Evolutionary conservation across 495 filamentous ascomycete genomes (phyloP).

Genomic region (Jackrogersella multiformis): DNA sequence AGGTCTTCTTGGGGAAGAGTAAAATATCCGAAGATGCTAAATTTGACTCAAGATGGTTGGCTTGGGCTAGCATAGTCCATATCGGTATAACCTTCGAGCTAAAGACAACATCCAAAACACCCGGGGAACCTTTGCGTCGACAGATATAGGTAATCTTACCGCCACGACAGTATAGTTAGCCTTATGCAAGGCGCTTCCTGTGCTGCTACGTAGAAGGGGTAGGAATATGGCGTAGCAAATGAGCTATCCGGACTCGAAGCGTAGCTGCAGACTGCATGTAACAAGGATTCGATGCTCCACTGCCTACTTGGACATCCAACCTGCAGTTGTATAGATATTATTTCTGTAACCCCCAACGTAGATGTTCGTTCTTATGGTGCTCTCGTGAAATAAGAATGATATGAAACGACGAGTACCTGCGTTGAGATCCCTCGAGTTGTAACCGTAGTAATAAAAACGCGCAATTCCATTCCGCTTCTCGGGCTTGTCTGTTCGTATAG

Average conservation of each 20-base stretch:
- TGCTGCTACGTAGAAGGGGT: conserved; percentile 17
- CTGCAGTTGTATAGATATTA: background rate
- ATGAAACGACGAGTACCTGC: conserved; percentile 35
- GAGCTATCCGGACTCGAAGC: conserved; percentile 16
- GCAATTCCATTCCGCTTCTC: conserved; percentile 9
- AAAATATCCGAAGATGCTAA: background rate
- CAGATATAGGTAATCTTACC: conserved; percentile 17
- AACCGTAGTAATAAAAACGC: conserved; percentile 8
- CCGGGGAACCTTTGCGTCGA: background rate
- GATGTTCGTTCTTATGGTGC: background rate
- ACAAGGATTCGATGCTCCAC: conserved; percentile 23
- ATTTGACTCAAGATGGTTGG: background rate
- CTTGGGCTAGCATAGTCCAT: background rate
- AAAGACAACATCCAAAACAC: background rate
- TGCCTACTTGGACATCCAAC: background rate
- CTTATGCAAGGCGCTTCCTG: conserved; percentile 35
- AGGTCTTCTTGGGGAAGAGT: background rate
- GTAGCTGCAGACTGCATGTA: conserved; percentile 13
- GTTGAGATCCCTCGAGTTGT: conserved; percentile 31
- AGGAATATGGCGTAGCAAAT: conserved; percentile 2
- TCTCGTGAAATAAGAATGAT: conserved; percentile 5
- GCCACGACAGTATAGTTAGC: conserved; percentile 18
- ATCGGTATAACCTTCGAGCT: background rate
- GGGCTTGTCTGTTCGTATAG: conserved; percentile 24
- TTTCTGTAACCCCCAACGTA: conserved; percentile 15